Evolutionary conservation across 192 early-diverging fungal genomes (phyloP).

Genomic region (Umbelopsis sp.): DNA sequence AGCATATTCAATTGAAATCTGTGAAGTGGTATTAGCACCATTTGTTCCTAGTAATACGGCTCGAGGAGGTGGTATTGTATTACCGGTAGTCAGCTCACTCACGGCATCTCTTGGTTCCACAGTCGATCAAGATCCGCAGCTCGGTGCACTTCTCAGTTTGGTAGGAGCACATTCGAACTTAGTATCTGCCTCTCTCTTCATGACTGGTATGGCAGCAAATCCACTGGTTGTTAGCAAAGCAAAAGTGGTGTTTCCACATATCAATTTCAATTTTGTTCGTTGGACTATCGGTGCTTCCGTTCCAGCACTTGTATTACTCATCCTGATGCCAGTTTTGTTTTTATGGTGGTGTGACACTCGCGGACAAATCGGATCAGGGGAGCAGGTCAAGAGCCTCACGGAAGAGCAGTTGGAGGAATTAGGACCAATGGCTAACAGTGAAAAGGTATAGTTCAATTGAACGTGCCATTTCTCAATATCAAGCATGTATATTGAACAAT

Average conservation of each 20-base stretch:
- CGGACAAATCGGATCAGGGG: conserved; percentile 15
- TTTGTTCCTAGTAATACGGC: conserved; percentile 78
- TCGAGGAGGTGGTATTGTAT: conserved; percentile 77
- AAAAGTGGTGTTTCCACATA: conserved; percentile 54
- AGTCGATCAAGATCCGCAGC: conserved; percentile 34
- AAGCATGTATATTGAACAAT: too few species aligned
- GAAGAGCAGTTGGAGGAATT: conserved; percentile 33
- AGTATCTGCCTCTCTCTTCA: conserved; percentile 70
- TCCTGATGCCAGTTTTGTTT: conserved; percentile 38
- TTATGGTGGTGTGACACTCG: conserved; percentile 1
- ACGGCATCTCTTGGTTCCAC: conserved; percentile 54
- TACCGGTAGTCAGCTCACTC: conserved; percentile 74
- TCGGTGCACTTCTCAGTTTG: conserved; percentile 64
- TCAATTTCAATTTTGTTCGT: conserved; percentile 67
- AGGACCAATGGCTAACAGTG: conserved; percentile 29
- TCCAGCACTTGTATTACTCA: conserved; percentile 46
- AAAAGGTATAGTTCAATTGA: neutral
- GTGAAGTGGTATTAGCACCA: conserved; percentile 63
- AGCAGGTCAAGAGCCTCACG: conserved; percentile 14
- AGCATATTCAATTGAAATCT: conserved; percentile 54
- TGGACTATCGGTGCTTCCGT: conserved; percentile 64
- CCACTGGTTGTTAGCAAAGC: conserved; percentile 69
- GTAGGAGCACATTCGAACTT: conserved; percentile 71
- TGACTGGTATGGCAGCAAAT: conserved; percentile 78
- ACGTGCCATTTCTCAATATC: neutral